Evolutionary conservation across 2,329 filamentous ascomycete species (phyloP), one percentile per base, ranked within the genome.

Genomic region (Colletotrichum tropicale): DNA sequence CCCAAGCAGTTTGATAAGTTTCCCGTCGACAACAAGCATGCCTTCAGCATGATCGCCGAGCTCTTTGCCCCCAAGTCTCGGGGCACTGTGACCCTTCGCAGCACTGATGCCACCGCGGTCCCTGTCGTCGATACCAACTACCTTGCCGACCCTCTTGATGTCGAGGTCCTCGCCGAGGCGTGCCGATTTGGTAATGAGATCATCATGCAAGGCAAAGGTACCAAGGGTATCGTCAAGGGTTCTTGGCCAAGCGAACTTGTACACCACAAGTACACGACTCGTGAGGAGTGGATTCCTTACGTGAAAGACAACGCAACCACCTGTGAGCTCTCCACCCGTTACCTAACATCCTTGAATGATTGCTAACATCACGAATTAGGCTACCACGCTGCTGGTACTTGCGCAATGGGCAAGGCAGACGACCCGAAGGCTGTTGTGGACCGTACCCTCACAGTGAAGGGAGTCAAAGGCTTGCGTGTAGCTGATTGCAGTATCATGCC

Each of bases 181-280:
- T 92, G 90, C 61, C 86, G 86, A 3, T 89, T 89, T 62, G 90
- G 86, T 1, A 92, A 93, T 77, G 91, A 93, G 81, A 89, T 93
- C 76, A 86, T 92, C 30, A 75, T 88, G 80, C 83, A 89, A 18
- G 91, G 91, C 0, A 84, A 84, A 2, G 91, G 89, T 0, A 93
- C 91, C 1, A 91, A 87, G 81, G 87, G 89, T 70, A 84, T 93
- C 8, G 86, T 92, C 15, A 91, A 91, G 78, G 91, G 91, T 1
- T 88, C 89, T 13, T 93, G 91, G 91, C 91, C 91, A 1, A 78
- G 83, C 16, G 84, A 87, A 34, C 79, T 87, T 58, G 85, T 80
- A 2, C 91, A 93, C 77, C 89, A 92, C 81, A 82, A 81, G 65
- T 87, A 88, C 79, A 90, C 84, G 69, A 88, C 84, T 1, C 85